Evolutionary conservation across 768 basidiomycete genomes (phyloP).

Genomic region (Xanthoconium stramineum): DNA sequence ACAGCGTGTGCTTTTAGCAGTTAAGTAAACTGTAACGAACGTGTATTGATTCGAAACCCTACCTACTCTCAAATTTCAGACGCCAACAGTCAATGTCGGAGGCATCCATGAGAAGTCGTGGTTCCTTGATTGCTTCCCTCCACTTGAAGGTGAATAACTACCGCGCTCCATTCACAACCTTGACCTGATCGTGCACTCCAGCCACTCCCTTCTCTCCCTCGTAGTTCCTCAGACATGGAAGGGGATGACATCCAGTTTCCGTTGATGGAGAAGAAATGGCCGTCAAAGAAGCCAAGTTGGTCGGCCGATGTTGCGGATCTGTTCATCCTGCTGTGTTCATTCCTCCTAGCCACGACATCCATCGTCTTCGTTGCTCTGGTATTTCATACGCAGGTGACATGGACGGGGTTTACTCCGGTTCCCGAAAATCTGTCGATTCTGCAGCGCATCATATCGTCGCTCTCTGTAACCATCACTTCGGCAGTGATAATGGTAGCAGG

Average conservation of each 20-base stretch:
- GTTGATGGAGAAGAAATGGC: background rate
- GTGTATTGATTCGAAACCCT: no score
- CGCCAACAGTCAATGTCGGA: background rate
- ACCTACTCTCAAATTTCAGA: no score
- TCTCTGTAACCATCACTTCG: slow-evolving; percentile 11
- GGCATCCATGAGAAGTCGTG: background rate
- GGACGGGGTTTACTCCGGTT: no score
- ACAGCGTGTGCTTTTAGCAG: no score
- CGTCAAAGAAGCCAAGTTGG: background rate
- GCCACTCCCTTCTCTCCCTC: background rate
- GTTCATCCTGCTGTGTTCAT: slow-evolving; percentile 6
- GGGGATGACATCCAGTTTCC: background rate
- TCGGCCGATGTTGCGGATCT: slow-evolving; percentile 5
- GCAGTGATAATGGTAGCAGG: slow-evolving; percentile 14
- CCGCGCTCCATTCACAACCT: background rate
- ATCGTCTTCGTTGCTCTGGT: slow-evolving; percentile 4
- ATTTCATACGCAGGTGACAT: background rate
- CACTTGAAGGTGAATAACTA: background rate
- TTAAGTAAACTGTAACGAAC: no score
- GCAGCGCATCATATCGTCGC: slow-evolving; percentile 9
- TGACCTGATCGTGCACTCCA: background rate
- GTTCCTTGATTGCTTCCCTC: background rate
- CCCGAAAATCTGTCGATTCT: background rate
- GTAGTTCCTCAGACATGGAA: background rate
- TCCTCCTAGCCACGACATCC: background rate